Evolutionary conservation across 352 stramenopile species (phyloP), one percentile per base, ranked within the genome.

Genomic region (Sclerospora graminicola): DNA sequence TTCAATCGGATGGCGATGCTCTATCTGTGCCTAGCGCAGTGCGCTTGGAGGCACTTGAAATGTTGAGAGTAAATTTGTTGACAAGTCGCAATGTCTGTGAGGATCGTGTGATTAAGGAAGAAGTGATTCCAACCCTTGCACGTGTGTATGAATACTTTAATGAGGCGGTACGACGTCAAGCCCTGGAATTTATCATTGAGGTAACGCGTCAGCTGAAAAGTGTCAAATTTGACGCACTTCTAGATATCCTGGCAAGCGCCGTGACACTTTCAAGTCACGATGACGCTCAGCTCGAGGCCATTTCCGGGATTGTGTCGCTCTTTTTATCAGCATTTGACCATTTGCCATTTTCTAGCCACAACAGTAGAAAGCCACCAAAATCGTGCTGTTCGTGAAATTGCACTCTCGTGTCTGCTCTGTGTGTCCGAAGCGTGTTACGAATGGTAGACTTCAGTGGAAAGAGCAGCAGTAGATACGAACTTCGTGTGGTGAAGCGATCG

Each of bases 321-420:
- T 91, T 94, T 27, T 82, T 63, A 5, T 81, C 69, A 29, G 74
- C 68, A 23, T 94, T 94, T 28, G 63, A 87, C 39, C 77, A 91
- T 48, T 60, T 91, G 24, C 82, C 82, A 89, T 23, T 56, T 90
- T 27, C 63, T 93, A 41, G 69, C 73, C 9, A 73, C 52, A 18
- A 66, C 65, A 6, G 66, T 84, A 0, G 74, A 86, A 54, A 80
- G 60, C 13, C 81, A 91, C 30, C 72, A 72, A 27, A 78, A 75
- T 16, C 57, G 60, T 32, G 48, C 63, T 26, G 71, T 94, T 32
- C 75, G 82, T 1, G 51, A 64, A 30, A 47, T 69, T 15, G 73
- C 77, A 13, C 57, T 90, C 24, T 54, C 60, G 18, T 91, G 79
- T 44, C 28, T 94, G 28, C 42, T 88, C 16, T 62, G 68, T 21